Percentiles rank a stretch among this genome's conserved stretches.
These are phyloP conservation scores for Xerocomellus intermedius DNA, from an alignment of 768 basidiomycete species.

Conservation along the genomic window DNA sequence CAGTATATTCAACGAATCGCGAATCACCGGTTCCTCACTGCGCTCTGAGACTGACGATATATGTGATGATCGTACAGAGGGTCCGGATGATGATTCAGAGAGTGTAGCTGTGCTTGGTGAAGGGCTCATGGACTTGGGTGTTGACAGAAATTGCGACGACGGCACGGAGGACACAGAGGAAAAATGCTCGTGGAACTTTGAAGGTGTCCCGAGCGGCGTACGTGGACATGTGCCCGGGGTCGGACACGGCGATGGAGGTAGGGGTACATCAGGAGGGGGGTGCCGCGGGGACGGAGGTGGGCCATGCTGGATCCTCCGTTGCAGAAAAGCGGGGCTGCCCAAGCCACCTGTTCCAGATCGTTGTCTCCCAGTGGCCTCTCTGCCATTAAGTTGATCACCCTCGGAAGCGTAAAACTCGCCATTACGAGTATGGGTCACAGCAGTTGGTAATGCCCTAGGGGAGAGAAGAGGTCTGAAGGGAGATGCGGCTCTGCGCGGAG, in stretches of 20 bases:
- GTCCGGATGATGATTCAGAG: conserved; percentile 31
- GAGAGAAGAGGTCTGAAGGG: conserved; percentile 25
- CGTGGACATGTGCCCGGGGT: neutral
- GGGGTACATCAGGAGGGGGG: conserved; percentile 29
- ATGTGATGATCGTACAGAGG: conserved; percentile 28
- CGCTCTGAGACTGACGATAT: conserved; percentile 20
- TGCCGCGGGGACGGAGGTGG: conserved; percentile 26
- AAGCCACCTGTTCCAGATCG: conserved; percentile 12
- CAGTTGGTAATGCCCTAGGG: conserved; percentile 3
- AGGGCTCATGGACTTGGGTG: conserved; percentile 12
- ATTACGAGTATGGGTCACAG: neutral
- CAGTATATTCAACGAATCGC: conserved; percentile 7
- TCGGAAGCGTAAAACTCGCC: conserved; percentile 4
- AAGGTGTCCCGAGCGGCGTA: conserved; percentile 14
- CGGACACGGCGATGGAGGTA: conserved; percentile 27
- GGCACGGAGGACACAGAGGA: conserved; percentile 29
- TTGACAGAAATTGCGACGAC: conserved; percentile 9
- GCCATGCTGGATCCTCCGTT: conserved; percentile 28
- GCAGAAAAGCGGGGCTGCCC: conserved; percentile 26
- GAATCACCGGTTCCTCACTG: conserved; percentile 4
- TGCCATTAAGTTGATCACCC: conserved; percentile 7
- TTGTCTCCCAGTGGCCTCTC: conserved; percentile 12
- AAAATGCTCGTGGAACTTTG: conserved; percentile 35
- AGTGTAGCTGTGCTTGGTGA: conserved; percentile 21
- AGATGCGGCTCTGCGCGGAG: conserved; percentile 15